Evolutionary conservation across 2,329 filamentous ascomycete genomes (phyloP).

Genomic region (Hypoxylon sp.): DNA sequence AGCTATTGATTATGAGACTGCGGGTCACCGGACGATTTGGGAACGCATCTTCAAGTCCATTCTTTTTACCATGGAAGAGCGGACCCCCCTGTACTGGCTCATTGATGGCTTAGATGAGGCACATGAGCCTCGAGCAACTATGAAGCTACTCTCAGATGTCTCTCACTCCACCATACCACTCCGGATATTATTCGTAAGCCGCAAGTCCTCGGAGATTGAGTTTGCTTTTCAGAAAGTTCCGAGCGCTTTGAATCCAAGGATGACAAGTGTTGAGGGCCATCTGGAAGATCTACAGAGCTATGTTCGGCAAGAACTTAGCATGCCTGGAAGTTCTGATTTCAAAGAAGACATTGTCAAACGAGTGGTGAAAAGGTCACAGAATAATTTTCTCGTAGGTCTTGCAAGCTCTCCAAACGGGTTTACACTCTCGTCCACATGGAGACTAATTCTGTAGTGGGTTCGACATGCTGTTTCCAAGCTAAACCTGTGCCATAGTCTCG

Average conservation of each 20-base stretch:
- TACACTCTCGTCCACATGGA: not conserved
- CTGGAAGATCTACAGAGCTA: conserved; percentile 44
- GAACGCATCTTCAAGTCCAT: conserved; percentile 53
- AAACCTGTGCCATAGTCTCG: conserved; percentile 31
- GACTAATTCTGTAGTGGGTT: conserved; percentile 25
- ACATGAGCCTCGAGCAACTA: conserved; percentile 49
- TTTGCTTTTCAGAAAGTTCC: conserved; percentile 37
- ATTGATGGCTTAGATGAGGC: conserved; percentile 60
- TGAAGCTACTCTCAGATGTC: conserved; percentile 52
- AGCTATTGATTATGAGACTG: conserved; percentile 47
- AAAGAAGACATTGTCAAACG: conserved; percentile 41
- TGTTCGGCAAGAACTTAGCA: conserved; percentile 43
- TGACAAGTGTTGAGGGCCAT: conserved; percentile 37
- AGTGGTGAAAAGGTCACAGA: conserved; percentile 19
- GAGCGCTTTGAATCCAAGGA: not conserved
- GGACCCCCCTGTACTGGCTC: conserved; percentile 56
- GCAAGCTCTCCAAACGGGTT: not conserved
- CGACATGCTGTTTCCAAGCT: conserved; percentile 25
- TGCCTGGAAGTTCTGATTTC: conserved; percentile 37
- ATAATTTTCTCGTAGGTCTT: conserved; percentile 33
- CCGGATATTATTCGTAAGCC: conserved; percentile 54
- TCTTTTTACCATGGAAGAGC: conserved; percentile 49
- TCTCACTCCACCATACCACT: conserved; percentile 44
- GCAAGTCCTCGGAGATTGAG: conserved; percentile 47
- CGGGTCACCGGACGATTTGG: conserved; percentile 52